These are phyloP conservation scores for Groenewaldozyma sp. DNA, from an alignment of 1,139 yeast genomes.

Conservation along the genomic window DNA sequence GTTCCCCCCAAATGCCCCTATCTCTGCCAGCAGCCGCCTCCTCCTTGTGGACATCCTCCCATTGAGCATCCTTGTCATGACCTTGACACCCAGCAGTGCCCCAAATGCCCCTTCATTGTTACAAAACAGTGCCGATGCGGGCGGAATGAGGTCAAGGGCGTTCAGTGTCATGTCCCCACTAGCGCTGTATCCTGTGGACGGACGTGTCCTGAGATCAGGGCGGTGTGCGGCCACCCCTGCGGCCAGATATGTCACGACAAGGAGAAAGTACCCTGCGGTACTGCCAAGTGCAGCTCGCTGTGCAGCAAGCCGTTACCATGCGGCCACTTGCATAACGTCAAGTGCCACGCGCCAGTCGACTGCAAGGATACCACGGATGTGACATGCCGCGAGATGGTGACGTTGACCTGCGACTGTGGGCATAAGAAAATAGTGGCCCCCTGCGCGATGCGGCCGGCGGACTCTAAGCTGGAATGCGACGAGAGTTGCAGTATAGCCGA, in stretches of 20 bases:
- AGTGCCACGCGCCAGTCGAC: conserved; percentile 54
- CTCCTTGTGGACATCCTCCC: conserved; percentile 65
- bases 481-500: conserved; percentile 56
- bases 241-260: conserved; percentile 45
- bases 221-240: conserved; percentile 66
- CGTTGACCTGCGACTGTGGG: conserved; percentile 57
- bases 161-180: conserved; percentile 58
- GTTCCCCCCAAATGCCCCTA: conserved; percentile 55
- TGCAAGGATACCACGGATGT: conserved; percentile 35
- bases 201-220: conserved; percentile 46
- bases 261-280: conserved; percentile 27
- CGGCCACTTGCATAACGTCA: conserved; percentile 52
- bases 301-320: conserved; percentile 60
- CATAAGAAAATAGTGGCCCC: conserved; percentile 26
- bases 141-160: conserved; percentile 46
- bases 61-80: conserved; percentile 73
- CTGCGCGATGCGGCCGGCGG: conserved; percentile 16
- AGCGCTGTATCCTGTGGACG: conserved; percentile 57
- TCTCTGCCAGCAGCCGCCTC: conserved; percentile 54
- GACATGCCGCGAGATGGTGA: conserved; percentile 44
- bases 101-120: conserved; percentile 65
- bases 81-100: conserved; percentile 48
- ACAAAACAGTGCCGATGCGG: conserved; percentile 68
- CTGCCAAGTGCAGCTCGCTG: conserved; percentile 29
- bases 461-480: conserved; percentile 48